These are phyloP conservation scores for Ophiocordyceps sinensis DNA, from an alignment of 2,329 filamentous ascomycete genomes.

Conservation along the genomic window DNA sequence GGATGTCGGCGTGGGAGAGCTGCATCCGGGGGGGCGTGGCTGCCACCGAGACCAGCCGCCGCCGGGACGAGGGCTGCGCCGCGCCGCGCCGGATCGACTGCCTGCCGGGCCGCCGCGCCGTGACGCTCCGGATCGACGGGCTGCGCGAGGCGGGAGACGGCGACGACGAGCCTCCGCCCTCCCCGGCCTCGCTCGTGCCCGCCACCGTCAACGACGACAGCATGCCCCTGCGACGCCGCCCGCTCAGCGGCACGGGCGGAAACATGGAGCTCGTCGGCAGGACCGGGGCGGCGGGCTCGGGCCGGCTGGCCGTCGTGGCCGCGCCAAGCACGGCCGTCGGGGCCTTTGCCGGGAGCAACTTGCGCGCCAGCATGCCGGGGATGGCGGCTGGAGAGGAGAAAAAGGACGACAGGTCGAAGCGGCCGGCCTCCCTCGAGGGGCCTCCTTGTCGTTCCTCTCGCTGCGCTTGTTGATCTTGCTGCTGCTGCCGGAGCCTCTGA, in stretches of 20 bases:
- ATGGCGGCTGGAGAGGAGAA: conserved; percentile 40
- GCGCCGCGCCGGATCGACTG: too few species aligned
- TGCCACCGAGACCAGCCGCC: not conserved
- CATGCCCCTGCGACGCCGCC: conserved; percentile 6
- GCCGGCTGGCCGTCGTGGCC: conserved; percentile 3
- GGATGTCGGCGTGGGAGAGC: conserved; percentile 25
- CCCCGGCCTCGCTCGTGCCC: not conserved
- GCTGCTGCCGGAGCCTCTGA: conserved; percentile 9
- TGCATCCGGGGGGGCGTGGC: conserved; percentile 26
- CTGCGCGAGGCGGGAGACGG: conserved; percentile 11
- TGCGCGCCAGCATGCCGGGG: conserved; percentile 18
- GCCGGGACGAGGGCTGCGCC: not conserved
- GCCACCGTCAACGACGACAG: not conserved
- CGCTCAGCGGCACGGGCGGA: conserved; percentile 15
- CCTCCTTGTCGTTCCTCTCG: conserved; percentile 2
- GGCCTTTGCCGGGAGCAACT: conserved; percentile 13
- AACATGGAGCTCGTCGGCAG: conserved; percentile 26
- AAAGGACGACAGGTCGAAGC: conserved; percentile 37
- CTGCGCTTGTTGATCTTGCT: conserved; percentile 1
- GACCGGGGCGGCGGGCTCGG: conserved; percentile 8
- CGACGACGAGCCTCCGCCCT: not conserved
- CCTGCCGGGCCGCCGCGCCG: not conserved
- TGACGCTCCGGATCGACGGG: conserved; percentile 2
- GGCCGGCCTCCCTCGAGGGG: conserved; percentile 10
- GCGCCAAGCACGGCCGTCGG: conserved; percentile 5